These are phyloP conservation scores for Heterobasidion parviporum DNA, from an alignment of 1,284 basidiomycete species.

Conservation along the genomic window DNA sequence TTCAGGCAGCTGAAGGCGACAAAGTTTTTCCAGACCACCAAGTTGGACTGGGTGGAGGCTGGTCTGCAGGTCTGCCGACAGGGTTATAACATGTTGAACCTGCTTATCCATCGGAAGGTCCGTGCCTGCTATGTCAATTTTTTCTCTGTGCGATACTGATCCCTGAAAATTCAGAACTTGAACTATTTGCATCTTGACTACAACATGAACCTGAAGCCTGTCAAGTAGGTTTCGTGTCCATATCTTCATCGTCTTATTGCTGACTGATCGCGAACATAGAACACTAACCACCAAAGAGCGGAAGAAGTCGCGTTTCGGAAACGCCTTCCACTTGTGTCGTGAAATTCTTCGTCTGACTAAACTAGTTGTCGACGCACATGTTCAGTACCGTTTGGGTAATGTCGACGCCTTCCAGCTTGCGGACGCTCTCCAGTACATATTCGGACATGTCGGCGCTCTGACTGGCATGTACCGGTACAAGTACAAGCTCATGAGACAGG, in stretches of 20 bases:
- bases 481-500: constrained; percentile 99
- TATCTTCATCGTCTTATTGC: background rate
- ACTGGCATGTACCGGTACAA: constrained; percentile 99
- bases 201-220: constrained; percentile 95
- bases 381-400: constrained; percentile 97
- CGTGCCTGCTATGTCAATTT: constrained; percentile 9
- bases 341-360: constrained; percentile 97
- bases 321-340: constrained; percentile 97
- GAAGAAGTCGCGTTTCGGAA: constrained; percentile 99
- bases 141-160: constrained; percentile 3
- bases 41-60: constrained; percentile 98
- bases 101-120: constrained; percentile 97
- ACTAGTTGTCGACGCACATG: constrained; percentile 97
- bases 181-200: constrained; percentile 94
- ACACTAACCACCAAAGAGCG: constrained; percentile 99
- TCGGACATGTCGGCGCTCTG: constrained; percentile 94
- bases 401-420: constrained; percentile 99
- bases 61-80: constrained; percentile 98
- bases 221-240: constrained; percentile 52
- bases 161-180: constrained; percentile 55
- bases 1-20: constrained; percentile 96
- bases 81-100: constrained; percentile 99
- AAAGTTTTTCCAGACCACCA: constrained; percentile 99
- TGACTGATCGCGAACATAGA: constrained; percentile 31
- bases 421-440: constrained; percentile 97